Evolutionary conservation across 2,329 filamentous ascomycete genomes (phyloP).

Genomic region (Amphichorda felina): DNA sequence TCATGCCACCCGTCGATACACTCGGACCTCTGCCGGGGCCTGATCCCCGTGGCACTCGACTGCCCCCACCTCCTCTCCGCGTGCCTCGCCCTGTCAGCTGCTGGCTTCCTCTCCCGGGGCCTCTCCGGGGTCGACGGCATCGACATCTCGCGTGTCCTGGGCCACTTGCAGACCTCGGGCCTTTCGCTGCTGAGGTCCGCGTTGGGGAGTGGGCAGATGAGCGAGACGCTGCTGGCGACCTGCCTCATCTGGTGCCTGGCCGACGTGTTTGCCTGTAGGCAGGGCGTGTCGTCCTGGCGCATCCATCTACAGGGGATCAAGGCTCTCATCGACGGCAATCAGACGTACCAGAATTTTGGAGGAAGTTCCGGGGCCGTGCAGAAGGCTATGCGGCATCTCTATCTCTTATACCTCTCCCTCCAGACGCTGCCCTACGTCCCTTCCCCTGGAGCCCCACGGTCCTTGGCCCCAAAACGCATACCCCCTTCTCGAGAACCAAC

Average conservation of each 20-base stretch:
- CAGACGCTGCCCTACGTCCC: conserved; percentile 13
- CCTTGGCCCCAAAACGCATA: too few species aligned
- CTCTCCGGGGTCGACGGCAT: conserved; percentile 10
- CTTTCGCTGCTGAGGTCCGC: conserved; percentile 11
- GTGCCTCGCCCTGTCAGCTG: conserved; percentile 12
- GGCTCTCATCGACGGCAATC: conserved; percentile 7
- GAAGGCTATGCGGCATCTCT: conserved; percentile 13
- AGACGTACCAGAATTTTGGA: conserved; percentile 2
- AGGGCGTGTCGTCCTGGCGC: conserved; percentile 10
- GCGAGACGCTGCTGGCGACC: conserved; percentile 12
- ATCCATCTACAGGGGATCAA: conserved; percentile 14
- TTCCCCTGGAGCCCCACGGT: neutral
- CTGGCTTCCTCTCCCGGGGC: conserved; percentile 12
- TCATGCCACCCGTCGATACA: conserved; percentile 14
- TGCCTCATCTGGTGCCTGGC: conserved; percentile 17
- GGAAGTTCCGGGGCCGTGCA: conserved; percentile 1
- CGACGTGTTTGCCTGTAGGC: conserved; percentile 12
- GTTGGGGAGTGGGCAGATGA: conserved; percentile 8
- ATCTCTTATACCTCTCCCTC: conserved; percentile 14
- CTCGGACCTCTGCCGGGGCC: conserved; percentile 10
- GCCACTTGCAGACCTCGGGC: conserved; percentile 12
- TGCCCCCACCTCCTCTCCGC: conserved; percentile 15
- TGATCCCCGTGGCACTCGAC: conserved; percentile 12
- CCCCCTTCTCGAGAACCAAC: neutral
- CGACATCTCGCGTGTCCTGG: conserved; percentile 8